These are phyloP conservation scores for Prunus padus DNA, from an alignment of 306 rosid species.

Conservation along the genomic window DNA sequence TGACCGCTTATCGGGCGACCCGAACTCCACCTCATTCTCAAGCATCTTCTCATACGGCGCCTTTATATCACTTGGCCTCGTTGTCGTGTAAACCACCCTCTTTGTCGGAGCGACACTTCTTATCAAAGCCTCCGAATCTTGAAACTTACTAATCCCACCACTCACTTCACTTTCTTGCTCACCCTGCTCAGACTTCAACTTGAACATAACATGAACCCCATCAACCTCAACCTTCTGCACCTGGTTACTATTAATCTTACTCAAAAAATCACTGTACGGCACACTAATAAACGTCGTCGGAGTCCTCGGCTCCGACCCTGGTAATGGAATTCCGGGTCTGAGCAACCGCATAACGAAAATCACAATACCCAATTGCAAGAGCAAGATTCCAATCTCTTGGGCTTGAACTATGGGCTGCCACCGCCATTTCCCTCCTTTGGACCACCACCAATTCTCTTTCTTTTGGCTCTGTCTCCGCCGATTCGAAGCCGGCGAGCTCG, in stretches of 20 bases:
- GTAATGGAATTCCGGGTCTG: slow-evolving; percentile 77
- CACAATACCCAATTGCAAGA: slow-evolving; percentile 78
- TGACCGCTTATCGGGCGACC: slow-evolving; percentile 88
- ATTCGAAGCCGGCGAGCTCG: slow-evolving; percentile 53
- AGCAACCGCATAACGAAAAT: slow-evolving; percentile 75
- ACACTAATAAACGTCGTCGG: slow-evolving; percentile 69
- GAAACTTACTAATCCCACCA: slow-evolving; percentile 44
- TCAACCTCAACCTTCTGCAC: slow-evolving; percentile 97
- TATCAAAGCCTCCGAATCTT: slow-evolving; percentile 62
- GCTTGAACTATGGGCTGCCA: slow-evolving; percentile 90
- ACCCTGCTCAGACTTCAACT: slow-evolving; percentile 63
- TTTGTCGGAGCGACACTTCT: slow-evolving; percentile 71
- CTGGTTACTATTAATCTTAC: slow-evolving; percentile 68
- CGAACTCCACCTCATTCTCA: slow-evolving; percentile 93
- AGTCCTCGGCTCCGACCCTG: slow-evolving; percentile 84
- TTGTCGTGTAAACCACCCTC: slow-evolving; percentile 83
- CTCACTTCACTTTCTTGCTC: slow-evolving; percentile 49
- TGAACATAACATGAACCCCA: slow-evolving; percentile 87
- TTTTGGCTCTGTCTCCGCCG: slow-evolving; percentile 69
- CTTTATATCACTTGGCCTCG: slow-evolving; percentile 87
- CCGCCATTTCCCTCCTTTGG: slow-evolving; percentile 74
- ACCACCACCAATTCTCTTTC: slow-evolving; percentile 76
- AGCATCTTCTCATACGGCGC: slow-evolving; percentile 93
- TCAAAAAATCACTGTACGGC: slow-evolving; percentile 87
- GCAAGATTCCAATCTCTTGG: slow-evolving; percentile 75